Percentiles rank a stretch among this genome's conserved stretches.
phyloP scores from a whole-genome alignment of 2,329 filamentous ascomycete species.

The Pyricularia sp. region DNA sequence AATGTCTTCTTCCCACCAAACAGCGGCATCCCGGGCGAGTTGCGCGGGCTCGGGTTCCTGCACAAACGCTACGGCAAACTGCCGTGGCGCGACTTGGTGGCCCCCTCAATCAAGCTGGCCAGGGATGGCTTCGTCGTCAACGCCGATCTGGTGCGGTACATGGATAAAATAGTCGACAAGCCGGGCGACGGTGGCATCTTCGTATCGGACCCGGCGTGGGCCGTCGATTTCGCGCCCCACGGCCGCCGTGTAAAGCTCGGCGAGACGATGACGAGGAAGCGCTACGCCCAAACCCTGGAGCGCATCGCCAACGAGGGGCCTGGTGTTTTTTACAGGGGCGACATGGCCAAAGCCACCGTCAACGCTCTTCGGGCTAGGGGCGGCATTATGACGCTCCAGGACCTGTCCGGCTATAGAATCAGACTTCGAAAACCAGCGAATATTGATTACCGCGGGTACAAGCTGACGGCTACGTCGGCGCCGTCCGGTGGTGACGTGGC shows the following conservation, averaged over 20 bases:
- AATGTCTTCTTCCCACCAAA: too few relatives aligned
- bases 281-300: slow-evolving; percentile 63
- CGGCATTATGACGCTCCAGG: slow-evolving; percentile 65
- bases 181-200: slow-evolving; percentile 46
- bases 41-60: slow-evolving; percentile 61
- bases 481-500: slow-evolving; percentile 64
- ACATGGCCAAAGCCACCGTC: slow-evolving; percentile 58
- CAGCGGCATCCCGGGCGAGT: slow-evolving; percentile 54
- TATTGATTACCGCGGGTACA: slow-evolving; percentile 57
- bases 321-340: slow-evolving; percentile 56
- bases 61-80: slow-evolving; percentile 54
- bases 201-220: slow-evolving; percentile 59
- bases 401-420: slow-evolving; percentile 60
- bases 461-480: slow-evolving; percentile 52
- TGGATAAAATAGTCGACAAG: slow-evolving; percentile 34
- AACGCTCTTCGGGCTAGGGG: slow-evolving; percentile 46
- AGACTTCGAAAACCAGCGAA: slow-evolving; percentile 45
- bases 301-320: slow-evolving; percentile 51
- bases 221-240: slow-evolving; percentile 71
- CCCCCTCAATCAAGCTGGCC: slow-evolving; percentile 59
- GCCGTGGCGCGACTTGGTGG: slow-evolving; percentile 53
- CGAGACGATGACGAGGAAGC: slow-evolving; percentile 62
- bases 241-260: slow-evolving; percentile 51
- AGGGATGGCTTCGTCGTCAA: slow-evolving; percentile 59
- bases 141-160: slow-evolving; percentile 58